A percentile compares a stretch with the other conserved stretches of the same genome.
These are phyloP conservation scores for Xylaria sp. DNA, from an alignment of 2,329 filamentous ascomycete species.

Conservation along the genomic window DNA sequence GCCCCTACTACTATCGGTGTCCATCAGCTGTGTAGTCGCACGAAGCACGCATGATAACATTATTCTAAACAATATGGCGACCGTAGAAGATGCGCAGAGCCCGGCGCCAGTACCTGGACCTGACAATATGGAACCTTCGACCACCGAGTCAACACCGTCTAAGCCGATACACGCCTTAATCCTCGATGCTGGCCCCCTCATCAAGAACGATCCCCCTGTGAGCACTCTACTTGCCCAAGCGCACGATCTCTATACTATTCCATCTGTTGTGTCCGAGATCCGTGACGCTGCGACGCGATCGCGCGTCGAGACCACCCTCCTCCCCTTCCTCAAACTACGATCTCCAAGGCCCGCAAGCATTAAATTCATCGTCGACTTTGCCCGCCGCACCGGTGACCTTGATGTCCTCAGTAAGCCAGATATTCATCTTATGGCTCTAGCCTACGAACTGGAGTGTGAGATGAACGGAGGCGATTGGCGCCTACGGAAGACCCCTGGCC, in stretches of 20 bases:
- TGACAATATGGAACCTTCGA: constrained; percentile 1
- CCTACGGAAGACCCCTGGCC: constrained; percentile 78
- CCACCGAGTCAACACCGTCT: constrained; percentile 25
- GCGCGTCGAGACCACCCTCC: constrained; percentile 83
- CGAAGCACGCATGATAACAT: neutral
- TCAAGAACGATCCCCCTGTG: constrained; percentile 89
- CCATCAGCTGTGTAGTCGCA: neutral
- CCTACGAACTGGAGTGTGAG: constrained; percentile 95
- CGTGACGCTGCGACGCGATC: constrained; percentile 82
- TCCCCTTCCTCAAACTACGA: constrained; percentile 84
- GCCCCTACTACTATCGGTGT: neutral
- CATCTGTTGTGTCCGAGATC: constrained; percentile 88
- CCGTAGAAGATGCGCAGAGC: constrained; percentile 27
- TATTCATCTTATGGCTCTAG: constrained; percentile 86
- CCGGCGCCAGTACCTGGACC: constrained; percentile 30
- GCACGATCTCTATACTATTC: constrained; percentile 82
- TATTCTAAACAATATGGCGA: constrained; percentile 25
- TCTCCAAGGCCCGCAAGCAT: constrained; percentile 80
- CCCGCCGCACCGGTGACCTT: constrained; percentile 87
- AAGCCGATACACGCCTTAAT: constrained; percentile 86
- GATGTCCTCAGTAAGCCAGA: constrained; percentile 89
- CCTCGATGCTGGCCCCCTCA: constrained; percentile 90
- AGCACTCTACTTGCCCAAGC: constrained; percentile 83
- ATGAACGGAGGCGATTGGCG: constrained; percentile 90
- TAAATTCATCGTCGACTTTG: constrained; percentile 83